phyloP scores from a whole-genome alignment of 2,329 filamentous ascomycete species.

The Colletotrichum australisinense region DNA sequence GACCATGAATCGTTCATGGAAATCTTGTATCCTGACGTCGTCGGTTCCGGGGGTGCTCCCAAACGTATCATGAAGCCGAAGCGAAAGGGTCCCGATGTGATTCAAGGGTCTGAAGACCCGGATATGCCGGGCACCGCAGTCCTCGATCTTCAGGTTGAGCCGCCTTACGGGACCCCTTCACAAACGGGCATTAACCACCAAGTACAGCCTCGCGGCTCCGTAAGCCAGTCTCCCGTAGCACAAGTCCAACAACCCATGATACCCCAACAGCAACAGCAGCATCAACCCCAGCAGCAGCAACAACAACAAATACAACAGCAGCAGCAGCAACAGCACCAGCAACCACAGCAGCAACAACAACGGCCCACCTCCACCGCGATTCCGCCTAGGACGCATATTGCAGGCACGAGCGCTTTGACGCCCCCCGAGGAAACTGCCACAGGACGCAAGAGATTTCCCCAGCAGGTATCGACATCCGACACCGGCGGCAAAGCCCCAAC shows the following conservation, averaged over 20 bases:
- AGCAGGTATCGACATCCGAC: slow-evolving; percentile 34
- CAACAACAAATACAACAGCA: slow-evolving; percentile 33
- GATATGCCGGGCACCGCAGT: slow-evolving; percentile 61
- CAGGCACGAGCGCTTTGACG: slow-evolving; percentile 60
- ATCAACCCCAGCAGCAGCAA: slow-evolving; percentile 34
- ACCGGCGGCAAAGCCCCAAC: slow-evolving; percentile 29
- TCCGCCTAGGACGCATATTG: slow-evolving; percentile 52
- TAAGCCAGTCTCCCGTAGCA: slow-evolving; percentile 44
- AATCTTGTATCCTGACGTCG: slow-evolving; percentile 69
- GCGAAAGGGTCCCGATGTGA: slow-evolving; percentile 59
- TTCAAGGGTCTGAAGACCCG: slow-evolving; percentile 54
- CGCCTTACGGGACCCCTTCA: slow-evolving; percentile 39
- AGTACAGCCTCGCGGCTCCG: slow-evolving; percentile 41
- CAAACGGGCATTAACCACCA: slow-evolving; percentile 36
- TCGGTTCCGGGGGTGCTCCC: slow-evolving; percentile 69
- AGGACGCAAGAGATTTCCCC: slow-evolving; percentile 54
- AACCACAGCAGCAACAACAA: slow-evolving; percentile 36
- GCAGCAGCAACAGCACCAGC: slow-evolving; percentile 37
- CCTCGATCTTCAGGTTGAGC: slow-evolving; percentile 55
- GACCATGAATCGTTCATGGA: slow-evolving; percentile 72
- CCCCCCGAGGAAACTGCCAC: slow-evolving; percentile 64
- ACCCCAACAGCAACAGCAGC: slow-evolving; percentile 37
- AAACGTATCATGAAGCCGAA: slow-evolving; percentile 69
- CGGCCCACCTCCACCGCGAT: slow-evolving; percentile 48
- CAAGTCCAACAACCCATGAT: slow-evolving; percentile 38